These are phyloP conservation scores for Fusarium pseudoanthophilum DNA, from an alignment of 2,329 filamentous ascomycete species.

Conservation along the genomic window DNA sequence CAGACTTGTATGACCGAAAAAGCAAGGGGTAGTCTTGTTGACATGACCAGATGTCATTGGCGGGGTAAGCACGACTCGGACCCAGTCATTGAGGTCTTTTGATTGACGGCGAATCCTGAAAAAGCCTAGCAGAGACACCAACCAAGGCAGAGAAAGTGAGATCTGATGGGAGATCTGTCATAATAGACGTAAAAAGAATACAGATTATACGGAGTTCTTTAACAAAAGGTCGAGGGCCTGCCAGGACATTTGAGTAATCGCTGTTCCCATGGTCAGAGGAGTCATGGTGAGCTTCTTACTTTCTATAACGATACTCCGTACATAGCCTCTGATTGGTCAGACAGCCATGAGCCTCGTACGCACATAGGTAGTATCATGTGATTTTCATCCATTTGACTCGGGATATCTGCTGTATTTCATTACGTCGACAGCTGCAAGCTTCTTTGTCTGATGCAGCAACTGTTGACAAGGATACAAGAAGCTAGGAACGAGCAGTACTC, in stretches of 20 bases:
- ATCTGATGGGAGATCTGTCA: constrained; percentile 35
- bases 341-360: neutral
- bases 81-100: constrained; percentile 11
- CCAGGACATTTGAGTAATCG: neutral
- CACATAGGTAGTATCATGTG: neutral
- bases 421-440: constrained; percentile 24
- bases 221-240: neutral
- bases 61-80: constrained; percentile 24
- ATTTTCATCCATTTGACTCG: neutral
- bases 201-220: neutral
- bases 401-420: neutral
- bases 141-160: constrained; percentile 31
- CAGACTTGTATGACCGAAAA: constrained; percentile 34
- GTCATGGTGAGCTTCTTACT: neutral
- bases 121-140: constrained; percentile 21
- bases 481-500: neutral
- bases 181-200: neutral
- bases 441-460: neutral
- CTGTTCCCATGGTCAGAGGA: neutral
- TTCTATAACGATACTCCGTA: neutral
- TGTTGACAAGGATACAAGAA: constrained; percentile 4
- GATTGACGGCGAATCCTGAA: constrained; percentile 17
- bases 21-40: constrained; percentile 36
- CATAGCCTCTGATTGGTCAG: neutral
- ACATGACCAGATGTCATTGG: constrained; percentile 26